Conservation (phyloP, 148 eudicot genomes). For the Rhododendron henanense region DNA sequence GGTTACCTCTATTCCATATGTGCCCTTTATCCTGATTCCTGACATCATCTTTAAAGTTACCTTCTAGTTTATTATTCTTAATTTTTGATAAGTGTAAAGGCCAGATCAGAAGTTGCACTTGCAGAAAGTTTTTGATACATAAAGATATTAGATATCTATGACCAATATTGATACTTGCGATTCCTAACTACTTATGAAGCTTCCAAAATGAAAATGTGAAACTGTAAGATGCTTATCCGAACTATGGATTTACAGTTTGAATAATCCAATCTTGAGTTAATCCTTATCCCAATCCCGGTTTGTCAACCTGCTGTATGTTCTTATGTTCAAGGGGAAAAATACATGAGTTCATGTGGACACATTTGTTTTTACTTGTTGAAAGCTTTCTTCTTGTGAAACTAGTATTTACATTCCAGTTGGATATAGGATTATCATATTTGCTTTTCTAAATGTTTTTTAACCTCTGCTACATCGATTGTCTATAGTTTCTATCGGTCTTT, state of each 20-base stretch:
- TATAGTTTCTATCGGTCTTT: neutral
- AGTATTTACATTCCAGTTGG: neutral
- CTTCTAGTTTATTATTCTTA: neutral
- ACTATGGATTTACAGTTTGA: neutral
- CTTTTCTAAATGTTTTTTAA: neutral
- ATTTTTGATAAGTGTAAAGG: neutral
- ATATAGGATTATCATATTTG: neutral
- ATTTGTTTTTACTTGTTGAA: neutral
- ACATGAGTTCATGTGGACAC: neutral
- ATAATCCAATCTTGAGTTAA: neutral
- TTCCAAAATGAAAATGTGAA: neutral
- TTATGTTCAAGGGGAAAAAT: neutral
- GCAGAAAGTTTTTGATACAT: neutral
- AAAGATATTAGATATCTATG: neutral
- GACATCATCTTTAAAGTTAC: neutral
- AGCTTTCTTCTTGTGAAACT: neutral
- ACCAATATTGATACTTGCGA: neutral
- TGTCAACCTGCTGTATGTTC: neutral
- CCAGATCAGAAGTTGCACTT: neutral
- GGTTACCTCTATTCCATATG: neutral
- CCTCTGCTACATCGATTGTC: neutral
- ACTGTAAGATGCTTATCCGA: neutral
- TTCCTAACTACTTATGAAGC: neutral
- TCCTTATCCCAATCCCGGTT: neutral
- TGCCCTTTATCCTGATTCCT: neutral